Base-by-base conservation (phyloP, 768 basidiomycete species). In the Lenzites betulinus region DNA sequence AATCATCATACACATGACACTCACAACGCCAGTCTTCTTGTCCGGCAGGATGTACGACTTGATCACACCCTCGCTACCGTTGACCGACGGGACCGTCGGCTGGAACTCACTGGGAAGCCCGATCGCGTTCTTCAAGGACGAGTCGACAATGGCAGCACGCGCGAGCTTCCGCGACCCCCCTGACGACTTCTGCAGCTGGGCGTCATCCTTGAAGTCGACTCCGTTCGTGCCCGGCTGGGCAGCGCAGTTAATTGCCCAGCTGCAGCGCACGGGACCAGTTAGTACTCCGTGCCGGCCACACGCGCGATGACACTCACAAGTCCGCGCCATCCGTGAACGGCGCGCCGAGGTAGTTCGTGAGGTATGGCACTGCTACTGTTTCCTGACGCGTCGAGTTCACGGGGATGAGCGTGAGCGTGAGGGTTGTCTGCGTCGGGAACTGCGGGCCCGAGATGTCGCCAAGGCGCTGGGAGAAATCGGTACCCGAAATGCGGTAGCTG, bases 161-260 rank as follows among this genome's bases (percentile, higher is more conserved):
- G 77, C 70, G 20, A 71, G 72, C 58, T 70, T 75, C 44, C 51
- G 62, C 9, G 18, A 5, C 36, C 35, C 28, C 16, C 39, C 26
- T n/a, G 15, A 6, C 12, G 36, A 43, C 54, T 51, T 50, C 49
- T 66, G 55, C 9, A 57, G 26, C 7, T 49, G 42, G 1, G 35
- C 1, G 5, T 26, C 36, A 55, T 36, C 54, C 54, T 54, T 60
- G 64, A 75, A 63, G 62, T 86, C 82, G 16, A 80, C 70, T 3
- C 83, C 84, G 64, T 86, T 86, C 18, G 84, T 86, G 23, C 23
- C 54, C 1, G 65, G 59, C 42, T 75, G 82, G 0, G 81, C 83
- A 16, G 76, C 83, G 67, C 86, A 88, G 65, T 88, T 88, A 57
- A 73, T 76, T 1, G 64, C 74, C 85, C 85, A 88, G 77, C 84